Conservation (phyloP, 441 rosid species). For the Bocquillonia castaneifolia region DNA sequence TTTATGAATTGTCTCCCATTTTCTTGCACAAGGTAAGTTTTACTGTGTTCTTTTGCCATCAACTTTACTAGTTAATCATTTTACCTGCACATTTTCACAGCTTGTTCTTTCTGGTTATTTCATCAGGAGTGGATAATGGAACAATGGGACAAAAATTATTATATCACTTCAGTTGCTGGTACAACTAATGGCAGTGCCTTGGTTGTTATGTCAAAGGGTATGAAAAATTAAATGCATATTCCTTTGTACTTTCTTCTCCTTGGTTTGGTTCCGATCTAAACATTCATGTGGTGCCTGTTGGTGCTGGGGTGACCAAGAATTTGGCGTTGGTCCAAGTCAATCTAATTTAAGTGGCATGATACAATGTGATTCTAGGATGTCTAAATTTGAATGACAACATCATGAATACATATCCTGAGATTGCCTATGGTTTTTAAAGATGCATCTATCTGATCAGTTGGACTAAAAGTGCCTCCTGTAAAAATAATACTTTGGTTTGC, state of each 20-base stretch:
- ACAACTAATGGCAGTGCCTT: constrained; percentile 45
- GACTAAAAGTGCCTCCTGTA: neutral
- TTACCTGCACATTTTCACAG: neutral
- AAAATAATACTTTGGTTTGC: neutral
- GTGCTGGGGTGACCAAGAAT: neutral
- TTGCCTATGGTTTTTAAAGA: neutral
- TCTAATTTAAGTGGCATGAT: neutral
- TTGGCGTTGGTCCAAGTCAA: neutral
- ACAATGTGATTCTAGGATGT: neutral
- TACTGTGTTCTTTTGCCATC: constrained; percentile 14
- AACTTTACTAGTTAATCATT: neutral
- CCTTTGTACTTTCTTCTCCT: neutral
- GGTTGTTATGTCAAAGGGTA: constrained; percentile 62
- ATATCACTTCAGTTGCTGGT: constrained; percentile 53
- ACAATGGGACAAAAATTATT: constrained; percentile 59
- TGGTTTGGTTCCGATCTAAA: no score
- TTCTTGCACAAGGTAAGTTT: constrained; percentile 54
- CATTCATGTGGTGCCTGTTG: neutral
- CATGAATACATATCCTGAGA: neutral
- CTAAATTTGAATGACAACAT: neutral
- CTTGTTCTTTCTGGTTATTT: constrained; percentile 17
- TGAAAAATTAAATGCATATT: neutral
- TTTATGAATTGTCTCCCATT: constrained; percentile 42
- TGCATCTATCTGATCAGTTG: neutral
- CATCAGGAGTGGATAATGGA: constrained; percentile 89